Evolutionary conservation across 306 rosid genomes (phyloP), one percentile per base, ranked within the genome.

Genomic region (Chamaecrista fasciculata): DNA sequence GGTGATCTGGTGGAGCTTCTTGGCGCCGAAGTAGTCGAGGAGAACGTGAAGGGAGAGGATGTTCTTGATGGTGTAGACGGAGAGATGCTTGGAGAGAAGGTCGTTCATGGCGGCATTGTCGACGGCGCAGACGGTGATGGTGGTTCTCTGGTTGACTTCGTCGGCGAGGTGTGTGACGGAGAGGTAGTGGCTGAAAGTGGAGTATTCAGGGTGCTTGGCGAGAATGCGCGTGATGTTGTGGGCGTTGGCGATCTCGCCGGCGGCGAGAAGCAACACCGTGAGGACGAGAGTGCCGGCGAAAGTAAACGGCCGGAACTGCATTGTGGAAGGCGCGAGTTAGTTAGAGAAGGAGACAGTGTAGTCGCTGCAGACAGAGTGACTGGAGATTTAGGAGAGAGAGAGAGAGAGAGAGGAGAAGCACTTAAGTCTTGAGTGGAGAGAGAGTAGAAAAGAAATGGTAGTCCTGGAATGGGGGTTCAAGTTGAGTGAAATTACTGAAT

Each of bases 1-100:
- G 23, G 94, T 84, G 90, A 93, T 90, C 81, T 93, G 97, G 87
- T 90, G 98, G 78, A 93, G 97, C 81, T 93, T 93, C 69, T 86
- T 93, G 71, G 98, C 91, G 12, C 86, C 92, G 64, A 88, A 93
- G 83, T 86, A 93, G 86, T 93, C 98, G 51, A 90, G 87, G 43
- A 93, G 86, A 34, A 93, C 78, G 71, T 93, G 98, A 67, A 93
- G 90, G 33, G 98, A 88, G 85, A 93, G 90, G 21, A 91, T 80
- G 85, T 93, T 90, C 58, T 93, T 93, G 8, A 90, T 5, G 28
- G 94, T 73, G 79, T 72, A 65, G 66, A 87, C 73, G 28, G 96
- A 67, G 0, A 79, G 90, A 20, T 77, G 78, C 20, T 83, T 86
- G 5, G 80, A 8, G 36, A 90, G 86, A 62, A 93, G 84, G 16